These are phyloP conservation scores for Verticillium klebahnii DNA, from an alignment of 2,329 filamentous ascomycete species.

Conservation along the genomic window DNA sequence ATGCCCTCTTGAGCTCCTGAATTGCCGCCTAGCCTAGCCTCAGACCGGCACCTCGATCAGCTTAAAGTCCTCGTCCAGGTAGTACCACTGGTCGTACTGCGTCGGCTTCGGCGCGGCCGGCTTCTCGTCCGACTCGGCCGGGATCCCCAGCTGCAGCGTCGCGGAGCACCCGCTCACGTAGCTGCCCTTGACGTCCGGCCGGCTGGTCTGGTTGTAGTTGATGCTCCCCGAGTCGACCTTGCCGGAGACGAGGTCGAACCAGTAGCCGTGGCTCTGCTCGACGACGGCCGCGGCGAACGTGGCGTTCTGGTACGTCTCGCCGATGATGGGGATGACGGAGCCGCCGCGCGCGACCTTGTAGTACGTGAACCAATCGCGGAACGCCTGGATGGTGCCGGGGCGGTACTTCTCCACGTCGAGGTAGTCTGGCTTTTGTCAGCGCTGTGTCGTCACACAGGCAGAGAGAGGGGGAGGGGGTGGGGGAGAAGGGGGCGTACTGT, in stretches of 20 bases:
- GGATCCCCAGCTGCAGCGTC: conserved; percentile 24
- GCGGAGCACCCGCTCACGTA: conserved; percentile 26
- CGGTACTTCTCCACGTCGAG: conserved; percentile 33
- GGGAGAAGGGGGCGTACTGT: conserved; percentile 20
- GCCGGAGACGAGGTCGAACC: conserved; percentile 33
- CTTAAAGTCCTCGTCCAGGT: conserved; percentile 26
- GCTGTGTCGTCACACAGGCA: not conserved
- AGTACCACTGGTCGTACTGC: conserved; percentile 32
- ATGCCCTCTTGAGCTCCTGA: too few relatives aligned
- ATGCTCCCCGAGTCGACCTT: conserved; percentile 30
- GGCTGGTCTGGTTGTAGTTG: conserved; percentile 35
- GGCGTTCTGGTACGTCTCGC: conserved; percentile 29
- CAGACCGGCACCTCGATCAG: conserved; percentile 16
- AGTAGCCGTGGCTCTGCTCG: conserved; percentile 30
- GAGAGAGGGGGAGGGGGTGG: too few relatives aligned
- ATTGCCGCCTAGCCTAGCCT: not conserved
- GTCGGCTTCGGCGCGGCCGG: conserved; percentile 23
- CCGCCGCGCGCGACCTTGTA: conserved; percentile 34
- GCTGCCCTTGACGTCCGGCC: conserved; percentile 22
- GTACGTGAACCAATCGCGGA: conserved; percentile 35
- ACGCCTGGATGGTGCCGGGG: conserved; percentile 26
- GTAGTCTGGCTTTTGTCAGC: conserved; percentile 16
- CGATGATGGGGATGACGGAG: conserved; percentile 29
- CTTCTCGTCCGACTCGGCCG: conserved; percentile 20
- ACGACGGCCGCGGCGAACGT: conserved; percentile 24